Conservation (phyloP, 768 basidiomycete species). For the Russula abietina region DNA sequence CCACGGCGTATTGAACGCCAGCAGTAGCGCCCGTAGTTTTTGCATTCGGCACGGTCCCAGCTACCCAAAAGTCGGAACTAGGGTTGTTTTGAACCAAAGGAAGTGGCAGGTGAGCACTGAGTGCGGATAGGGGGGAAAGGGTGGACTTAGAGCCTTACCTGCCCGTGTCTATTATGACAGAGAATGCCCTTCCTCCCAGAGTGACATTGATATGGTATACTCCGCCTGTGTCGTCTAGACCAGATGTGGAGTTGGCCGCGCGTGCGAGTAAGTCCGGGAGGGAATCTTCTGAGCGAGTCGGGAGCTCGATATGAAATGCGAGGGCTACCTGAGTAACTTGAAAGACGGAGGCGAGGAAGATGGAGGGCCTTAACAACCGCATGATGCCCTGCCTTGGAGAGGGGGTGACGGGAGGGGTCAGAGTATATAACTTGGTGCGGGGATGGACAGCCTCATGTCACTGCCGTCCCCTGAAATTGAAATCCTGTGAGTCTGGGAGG, state of each 20-base stretch:
- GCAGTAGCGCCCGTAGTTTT: conserved; percentile 36
- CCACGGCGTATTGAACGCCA: conserved; percentile 49
- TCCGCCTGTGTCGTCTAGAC: neutral
- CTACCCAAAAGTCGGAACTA: conserved; percentile 63
- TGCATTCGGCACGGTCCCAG: conserved; percentile 39
- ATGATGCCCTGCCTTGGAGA: neutral
- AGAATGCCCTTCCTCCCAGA: conserved; percentile 32
- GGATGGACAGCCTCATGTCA: too few species aligned
- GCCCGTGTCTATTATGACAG: conserved; percentile 41
- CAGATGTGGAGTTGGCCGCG: neutral
- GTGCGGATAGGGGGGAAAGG: neutral
- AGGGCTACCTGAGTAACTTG: neutral
- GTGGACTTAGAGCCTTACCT: conserved; percentile 30
- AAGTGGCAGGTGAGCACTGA: neutral
- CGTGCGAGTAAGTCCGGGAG: neutral
- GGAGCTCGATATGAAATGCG: conserved; percentile 3
- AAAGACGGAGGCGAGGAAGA: conserved; percentile 1
- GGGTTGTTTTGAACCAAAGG: neutral
- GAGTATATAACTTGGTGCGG: too few species aligned
- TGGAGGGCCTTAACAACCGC: neutral
- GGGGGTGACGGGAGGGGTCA: neutral
- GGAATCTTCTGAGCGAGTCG: neutral
- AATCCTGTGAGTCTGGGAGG: too few species aligned
- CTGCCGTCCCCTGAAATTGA: too few species aligned
- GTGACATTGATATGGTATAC: conserved; percentile 32